Evolutionary conservation across 495 filamentous ascomycete species (phyloP), one percentile per base, ranked within the genome.

Genomic region (Aspergillus biplanus): DNA sequence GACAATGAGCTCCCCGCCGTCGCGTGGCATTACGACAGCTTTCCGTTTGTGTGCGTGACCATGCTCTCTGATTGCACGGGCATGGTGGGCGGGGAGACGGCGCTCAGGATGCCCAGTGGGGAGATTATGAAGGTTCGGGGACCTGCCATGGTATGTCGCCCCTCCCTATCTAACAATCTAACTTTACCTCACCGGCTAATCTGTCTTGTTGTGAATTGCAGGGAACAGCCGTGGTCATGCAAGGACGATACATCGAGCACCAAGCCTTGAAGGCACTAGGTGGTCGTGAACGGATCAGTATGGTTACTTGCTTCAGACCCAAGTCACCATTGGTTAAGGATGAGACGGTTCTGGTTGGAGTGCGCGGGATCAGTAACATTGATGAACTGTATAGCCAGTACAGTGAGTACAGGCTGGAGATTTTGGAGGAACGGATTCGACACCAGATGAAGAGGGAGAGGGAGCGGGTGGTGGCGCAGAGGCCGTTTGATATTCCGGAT

Each of bases 71-170:
- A 92, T 65, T 87, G 86, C 52, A 83, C 78, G 0, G 78, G 78
- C 13, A 92, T 92, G 89, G 77, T 88, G 8, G 89, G 89, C 35
- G 90, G 90, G 2, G 90, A 92, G 71, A 92, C 89, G 4, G 89
- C 86, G 6, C 74, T 91, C 18, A 78, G 79, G 56, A 89, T 81
- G 0, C 84, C 82, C 1, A 77, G 37, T 5, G 88, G 87, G 0
- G 83, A 87, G 7, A 79, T 90, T 34, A 77, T 87, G 73, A 90
- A 90, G 72, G 83, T 91, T 48, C 82, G 89, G 33, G 86, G 88
- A 31, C 90, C 90, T 12, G 75, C 83, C 49, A 87, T 87, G 83
- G 87, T 86, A 75, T 73, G 77, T 64, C n/a, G n/a, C n/a, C n/a
- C n/a, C n/a, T n/a, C n/a, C n/a, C n/a, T n/a, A n/a, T n/a, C n/a